Percentiles rank a stretch among this genome's conserved stretches.
Evolutionary conservation across 202 grass and related monocot species (phyloP).

Genomic region (Panicum virgatum): DNA sequence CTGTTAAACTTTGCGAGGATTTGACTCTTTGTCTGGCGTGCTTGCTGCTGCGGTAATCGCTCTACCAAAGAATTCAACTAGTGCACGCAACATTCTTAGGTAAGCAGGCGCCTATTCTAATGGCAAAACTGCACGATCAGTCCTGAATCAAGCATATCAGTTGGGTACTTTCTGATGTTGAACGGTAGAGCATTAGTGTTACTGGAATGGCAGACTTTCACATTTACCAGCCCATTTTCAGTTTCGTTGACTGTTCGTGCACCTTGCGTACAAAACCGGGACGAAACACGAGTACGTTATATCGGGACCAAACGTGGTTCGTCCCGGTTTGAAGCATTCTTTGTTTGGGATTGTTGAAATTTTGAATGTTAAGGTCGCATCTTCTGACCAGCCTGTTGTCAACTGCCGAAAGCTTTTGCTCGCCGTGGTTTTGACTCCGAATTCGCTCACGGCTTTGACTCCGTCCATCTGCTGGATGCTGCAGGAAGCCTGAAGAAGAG

Average conservation of each 20-base stretch:
- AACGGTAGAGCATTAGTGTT: too few relatives aligned
- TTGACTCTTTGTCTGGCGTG: not conserved
- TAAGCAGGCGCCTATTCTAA: not conserved
- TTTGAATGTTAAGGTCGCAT: too few relatives aligned
- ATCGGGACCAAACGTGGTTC: not conserved
- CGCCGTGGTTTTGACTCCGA: not conserved
- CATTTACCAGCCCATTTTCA: too few relatives aligned
- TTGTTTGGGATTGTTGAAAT: not conserved
- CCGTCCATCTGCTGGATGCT: not conserved
- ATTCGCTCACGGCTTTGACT: not conserved
- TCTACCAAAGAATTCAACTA: not conserved
- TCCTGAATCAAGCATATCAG: not conserved
- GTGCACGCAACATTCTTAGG: not conserved
- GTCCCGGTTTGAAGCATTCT: not conserved
- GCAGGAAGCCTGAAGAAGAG: not conserved
- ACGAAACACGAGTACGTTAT: too few relatives aligned
- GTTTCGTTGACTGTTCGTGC: not conserved
- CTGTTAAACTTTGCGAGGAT: not conserved
- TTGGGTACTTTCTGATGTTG: not conserved
- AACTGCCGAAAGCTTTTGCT: not conserved
- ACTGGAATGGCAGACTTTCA: not conserved
- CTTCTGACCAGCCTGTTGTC: not conserved
- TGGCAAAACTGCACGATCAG: not conserved
- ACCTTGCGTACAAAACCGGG: too few relatives aligned
- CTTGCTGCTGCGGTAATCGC: not conserved